Base-by-base conservation (phyloP, 2,329 filamentous ascomycete species). In the Scorias spongiosa region DNA sequence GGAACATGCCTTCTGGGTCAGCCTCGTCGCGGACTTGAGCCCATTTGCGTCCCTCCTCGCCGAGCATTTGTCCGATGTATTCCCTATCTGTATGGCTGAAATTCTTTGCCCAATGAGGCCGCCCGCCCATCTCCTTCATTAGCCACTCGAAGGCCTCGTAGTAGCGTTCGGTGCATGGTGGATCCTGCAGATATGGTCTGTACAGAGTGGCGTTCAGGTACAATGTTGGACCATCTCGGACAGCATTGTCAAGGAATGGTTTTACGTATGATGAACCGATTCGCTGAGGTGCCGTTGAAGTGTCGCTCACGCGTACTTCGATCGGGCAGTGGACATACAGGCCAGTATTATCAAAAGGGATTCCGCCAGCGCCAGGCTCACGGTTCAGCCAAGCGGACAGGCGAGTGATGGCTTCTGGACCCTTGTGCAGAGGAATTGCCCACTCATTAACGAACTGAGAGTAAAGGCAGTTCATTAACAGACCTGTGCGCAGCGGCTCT, bases 371-470 rank as follows among this genome's bases (percentile, higher is more conserved):
- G 76, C 72, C 60, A 80, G 79, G 66, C 54, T 91, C 82, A 14
- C 76, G 73, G 42, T 84, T 81, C 43, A 98, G 71, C 91, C 91
- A 98, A 40, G 84, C 81, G 34, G 81, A 84, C 10, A 98, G 72
- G 9, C 91, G 78, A 29, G 70, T 74, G 38, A 98, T 76, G 7
- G 86, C 88, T 63, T 95, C 88, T 11, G 89, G 89, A 0, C 91
- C 91, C 52, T 82, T 81, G 49, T 78, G 69, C 1, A 98, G 71
- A 1, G 91, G 89, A 6, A 98, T 74, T 0, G 89, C 89, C 91
- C 91, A 98, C 62, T 98, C 91, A 62, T 98, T 95, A 51, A 98
- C 91, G 55, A 86, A 94, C 59, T 98, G 91, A n/a, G 84, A 89
- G 69, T 95, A 98, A 5, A 96, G 75, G 57, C 91, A 98, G 67